These are phyloP conservation scores for Metschnikowia cerradonensis DNA, from an alignment of 805 yeast species.

Conservation along the genomic window DNA sequence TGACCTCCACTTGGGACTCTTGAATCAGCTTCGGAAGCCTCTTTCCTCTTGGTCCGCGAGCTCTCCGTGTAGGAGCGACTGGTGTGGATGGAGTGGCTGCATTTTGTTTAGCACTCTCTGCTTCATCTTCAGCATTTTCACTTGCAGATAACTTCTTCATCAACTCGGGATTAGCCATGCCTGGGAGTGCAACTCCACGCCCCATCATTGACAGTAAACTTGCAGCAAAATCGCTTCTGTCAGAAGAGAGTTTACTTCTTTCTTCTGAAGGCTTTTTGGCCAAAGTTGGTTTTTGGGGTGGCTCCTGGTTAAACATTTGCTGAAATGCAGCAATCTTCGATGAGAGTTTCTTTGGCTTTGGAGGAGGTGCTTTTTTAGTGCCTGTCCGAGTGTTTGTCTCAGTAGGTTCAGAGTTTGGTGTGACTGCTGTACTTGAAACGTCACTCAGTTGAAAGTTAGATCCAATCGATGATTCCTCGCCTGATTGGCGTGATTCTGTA, in stretches of 20 bases:
- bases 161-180: conserved; percentile 45
- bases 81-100: neutral
- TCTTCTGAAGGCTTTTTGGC: conserved; percentile 7
- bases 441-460: neutral
- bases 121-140: conserved; percentile 8
- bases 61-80: conserved; percentile 36
- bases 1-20: conserved; percentile 34
- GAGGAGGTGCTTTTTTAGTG: conserved; percentile 45
- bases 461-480: neutral
- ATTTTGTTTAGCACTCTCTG: conserved; percentile 6
- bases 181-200: conserved; percentile 48
- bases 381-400: neutral
- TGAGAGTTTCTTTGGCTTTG: conserved; percentile 73
- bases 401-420: no score
- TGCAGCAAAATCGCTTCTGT: conserved; percentile 48
- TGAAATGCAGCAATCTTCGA: conserved; percentile 80
- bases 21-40: conserved; percentile 58
- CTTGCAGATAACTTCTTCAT: conserved; percentile 11
- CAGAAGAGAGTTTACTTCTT: conserved; percentile 27
- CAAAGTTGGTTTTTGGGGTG: conserved; percentile 10
- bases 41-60: conserved; percentile 72
- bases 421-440: neutral
- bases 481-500: neutral
- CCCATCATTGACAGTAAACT: conserved; percentile 58
- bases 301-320: conserved; percentile 53